Percentiles rank a stretch among this genome's conserved stretches.
Conservation (phyloP, 108 stramenopile genomes). For the Bacterosira constricta region DNA sequence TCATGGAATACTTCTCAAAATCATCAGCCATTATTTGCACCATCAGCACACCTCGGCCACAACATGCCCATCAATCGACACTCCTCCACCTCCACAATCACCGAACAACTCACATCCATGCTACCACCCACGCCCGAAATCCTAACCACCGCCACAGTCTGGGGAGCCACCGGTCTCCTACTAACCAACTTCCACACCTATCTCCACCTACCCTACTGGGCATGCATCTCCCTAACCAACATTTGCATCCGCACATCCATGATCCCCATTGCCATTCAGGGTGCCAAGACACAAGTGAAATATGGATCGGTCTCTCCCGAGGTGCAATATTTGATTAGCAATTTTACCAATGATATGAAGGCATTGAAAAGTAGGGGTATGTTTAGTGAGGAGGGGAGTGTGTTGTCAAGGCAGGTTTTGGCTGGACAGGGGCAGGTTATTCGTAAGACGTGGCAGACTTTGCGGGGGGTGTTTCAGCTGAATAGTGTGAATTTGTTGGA, state of each 20-base stretch:
- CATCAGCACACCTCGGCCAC: not conserved
- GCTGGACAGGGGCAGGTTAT: constrained; percentile 49
- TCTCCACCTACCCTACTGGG: constrained; percentile 74
- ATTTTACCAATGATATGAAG: constrained; percentile 72
- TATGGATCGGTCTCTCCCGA: constrained; percentile 86
- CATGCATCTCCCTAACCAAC: constrained; percentile 76
- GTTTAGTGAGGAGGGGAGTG: not conserved
- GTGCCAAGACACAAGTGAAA: constrained; percentile 63
- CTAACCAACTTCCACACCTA: constrained; percentile 61
- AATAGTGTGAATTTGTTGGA: constrained; percentile 75
- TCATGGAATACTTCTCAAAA: too few species aligned
- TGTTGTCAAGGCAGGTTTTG: not conserved
- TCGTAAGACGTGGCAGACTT: constrained; percentile 50
- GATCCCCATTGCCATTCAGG: constrained; percentile 71
- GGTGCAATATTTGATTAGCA: constrained; percentile 72
- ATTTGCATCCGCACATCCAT: constrained; percentile 62
- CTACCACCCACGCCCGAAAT: constrained; percentile 46
- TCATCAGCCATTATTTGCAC: not conserved
- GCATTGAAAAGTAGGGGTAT: constrained; percentile 49
- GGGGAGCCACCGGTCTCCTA: constrained; percentile 69
- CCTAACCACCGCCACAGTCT: constrained; percentile 57
- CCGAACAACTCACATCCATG: not conserved
- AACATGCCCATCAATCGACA: not conserved
- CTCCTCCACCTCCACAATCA: constrained; percentile 1
- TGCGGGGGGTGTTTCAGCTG: constrained; percentile 65